Evolutionary conservation across 352 stramenopile species (phyloP), one percentile per base, ranked within the genome.

Genomic region (Globisporangium splendens): DNA sequence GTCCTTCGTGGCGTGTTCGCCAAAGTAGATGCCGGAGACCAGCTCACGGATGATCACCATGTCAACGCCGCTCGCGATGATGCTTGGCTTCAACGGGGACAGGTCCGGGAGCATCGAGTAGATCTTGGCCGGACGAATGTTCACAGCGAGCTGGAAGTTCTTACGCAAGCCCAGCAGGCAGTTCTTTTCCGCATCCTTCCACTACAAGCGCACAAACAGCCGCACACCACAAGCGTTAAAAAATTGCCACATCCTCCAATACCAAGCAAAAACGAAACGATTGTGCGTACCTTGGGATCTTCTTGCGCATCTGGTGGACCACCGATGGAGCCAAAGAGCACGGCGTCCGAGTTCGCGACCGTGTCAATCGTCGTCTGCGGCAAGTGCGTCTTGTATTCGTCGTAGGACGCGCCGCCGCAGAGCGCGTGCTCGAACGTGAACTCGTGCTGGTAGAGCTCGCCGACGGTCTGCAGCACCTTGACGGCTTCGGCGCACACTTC

Each of bases 11-110:
- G 76, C 82, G 70, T 94, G 77, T 54, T 95, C 80, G 56, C 97
- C 97, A 77, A 99, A 99, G 83, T 99, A 99, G 46, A 99, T 98
- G 72, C 98, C 97, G 41, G 96, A 98, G 33, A 98, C 97, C 46
- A 99, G 86, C 68, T 99, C 97, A 50, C 96, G 91, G 31, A 99
- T 96, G 59, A 99, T 97, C 73, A 99, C 98, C 75, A 99, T 98
- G 83, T 99, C 96, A 10, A 99, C 94, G 35, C 96, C 95, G 60
- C 78, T 80, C 18, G 95, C 91, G 38, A 99, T 93, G 66, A 99
- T 88, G 69, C 98, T 97, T 15, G 82, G 89, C 79, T 99, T 99
- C 13, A 99, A 83, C 4, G 97, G 97, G 13, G 94, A 99, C 17
- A 98, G 85, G 65, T 98, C 94, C 52, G 98, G 91, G 54, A 99